Conservation (phyloP, 1,139 yeast genomes). For the Yamadazyma epiphylla region DNA sequence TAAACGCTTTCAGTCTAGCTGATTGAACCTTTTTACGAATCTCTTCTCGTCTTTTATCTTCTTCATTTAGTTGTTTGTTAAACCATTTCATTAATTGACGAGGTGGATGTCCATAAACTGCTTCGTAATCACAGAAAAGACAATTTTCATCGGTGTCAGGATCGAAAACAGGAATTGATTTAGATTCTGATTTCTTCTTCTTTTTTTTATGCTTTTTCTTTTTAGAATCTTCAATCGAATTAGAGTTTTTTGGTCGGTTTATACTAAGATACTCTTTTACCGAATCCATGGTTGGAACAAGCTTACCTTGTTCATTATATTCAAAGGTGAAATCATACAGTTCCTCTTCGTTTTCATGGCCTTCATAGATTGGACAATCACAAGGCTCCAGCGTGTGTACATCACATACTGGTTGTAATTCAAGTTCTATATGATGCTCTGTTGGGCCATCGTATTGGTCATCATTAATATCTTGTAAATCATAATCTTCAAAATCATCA, state of each 20-base stretch:
- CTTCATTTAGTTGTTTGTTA: conserved; percentile 26
- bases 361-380: conserved; percentile 28
- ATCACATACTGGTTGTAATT: conserved; percentile 31
- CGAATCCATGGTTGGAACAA: conserved; percentile 39
- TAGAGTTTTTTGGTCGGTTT: conserved; percentile 17
- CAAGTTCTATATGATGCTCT: conserved; percentile 42
- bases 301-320: conserved; percentile 40
- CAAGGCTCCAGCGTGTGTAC: conserved; percentile 29
- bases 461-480: conserved; percentile 31
- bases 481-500: conserved; percentile 33
- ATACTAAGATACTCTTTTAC: conserved; percentile 39
- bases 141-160: conserved; percentile 12
- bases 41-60: conserved; percentile 31
- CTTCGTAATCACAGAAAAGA: conserved; percentile 15
- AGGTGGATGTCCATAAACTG: conserved; percentile 16
- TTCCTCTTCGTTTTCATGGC: conserved; percentile 25
- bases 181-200: conserved; percentile 1
- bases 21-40: conserved; percentile 33
- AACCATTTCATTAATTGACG: conserved; percentile 24
- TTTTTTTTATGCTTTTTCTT: conserved; percentile 9
- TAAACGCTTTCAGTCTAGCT: conserved; percentile 34
- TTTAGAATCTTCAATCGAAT: conserved; percentile 18
- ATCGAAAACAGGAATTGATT: conserved; percentile 5
- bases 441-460: conserved; percentile 24
- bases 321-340: conserved; percentile 45